Evolutionary conservation across 2,329 filamentous ascomycete genomes (phyloP).

Genomic region (Proliferodiscus dingleyae): DNA sequence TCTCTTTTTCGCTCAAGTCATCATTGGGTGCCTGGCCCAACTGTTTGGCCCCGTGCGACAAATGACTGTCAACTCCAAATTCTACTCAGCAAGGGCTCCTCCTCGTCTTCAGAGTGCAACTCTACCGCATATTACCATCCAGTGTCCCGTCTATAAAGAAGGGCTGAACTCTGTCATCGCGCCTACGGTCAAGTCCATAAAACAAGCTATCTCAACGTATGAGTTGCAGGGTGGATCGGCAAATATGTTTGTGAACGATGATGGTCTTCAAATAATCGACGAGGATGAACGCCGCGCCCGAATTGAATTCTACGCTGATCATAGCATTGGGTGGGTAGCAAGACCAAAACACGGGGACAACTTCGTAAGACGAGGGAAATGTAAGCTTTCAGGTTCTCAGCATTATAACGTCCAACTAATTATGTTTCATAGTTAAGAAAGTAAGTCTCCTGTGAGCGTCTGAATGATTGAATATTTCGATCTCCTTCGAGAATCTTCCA

Average conservation of each 20-base stretch:
- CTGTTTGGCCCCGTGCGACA: conserved; percentile 72
- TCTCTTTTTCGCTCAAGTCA: conserved; percentile 75
- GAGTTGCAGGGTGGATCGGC: conserved; percentile 73
- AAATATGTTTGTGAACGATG: conserved; percentile 73
- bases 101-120: conserved; percentile 51
- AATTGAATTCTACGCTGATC: conserved; percentile 64
- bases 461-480: too few relatives aligned
- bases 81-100: conserved; percentile 70
- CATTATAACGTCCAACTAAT: background rate
- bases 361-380: conserved; percentile 58
- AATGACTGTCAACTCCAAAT: conserved; percentile 71
- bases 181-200: conserved; percentile 73
- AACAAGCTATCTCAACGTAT: conserved; percentile 71
- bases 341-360: conserved; percentile 60
- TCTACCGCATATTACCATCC: conserved; percentile 73
- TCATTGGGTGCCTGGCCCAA: conserved; percentile 70
- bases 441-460: conserved; percentile 30
- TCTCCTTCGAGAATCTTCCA: too few relatives aligned
- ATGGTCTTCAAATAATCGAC: conserved; percentile 63
- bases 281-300: conserved; percentile 58
- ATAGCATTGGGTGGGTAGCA: conserved; percentile 66
- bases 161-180: conserved; percentile 69
- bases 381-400: conserved; percentile 18
- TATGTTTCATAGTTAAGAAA: conserved; percentile 33
- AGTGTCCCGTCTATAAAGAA: conserved; percentile 87